Evolutionary conservation across 2,329 filamentous ascomycete genomes (phyloP).

Genomic region (Cercospora sojina): DNA sequence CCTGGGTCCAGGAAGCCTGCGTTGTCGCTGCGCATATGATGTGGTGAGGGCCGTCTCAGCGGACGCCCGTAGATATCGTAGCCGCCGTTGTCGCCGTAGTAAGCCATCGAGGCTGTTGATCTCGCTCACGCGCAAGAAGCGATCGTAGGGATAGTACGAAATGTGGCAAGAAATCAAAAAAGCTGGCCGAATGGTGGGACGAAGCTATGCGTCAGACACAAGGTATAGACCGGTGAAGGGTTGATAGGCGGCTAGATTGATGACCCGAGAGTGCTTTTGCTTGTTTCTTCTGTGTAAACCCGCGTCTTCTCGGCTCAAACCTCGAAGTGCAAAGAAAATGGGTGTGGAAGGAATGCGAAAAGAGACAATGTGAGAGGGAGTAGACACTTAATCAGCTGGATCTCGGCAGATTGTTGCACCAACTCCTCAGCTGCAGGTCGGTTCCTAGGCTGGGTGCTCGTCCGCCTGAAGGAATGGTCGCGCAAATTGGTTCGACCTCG

Average conservation of each 20-base stretch:
- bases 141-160: background rate
- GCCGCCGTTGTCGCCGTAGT: constrained; percentile 30
- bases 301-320: background rate
- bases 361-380: background rate
- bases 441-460: constrained; percentile 1
- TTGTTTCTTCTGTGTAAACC: background rate
- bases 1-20: constrained; percentile 31
- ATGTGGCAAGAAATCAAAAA: background rate
- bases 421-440: constrained; percentile 14
- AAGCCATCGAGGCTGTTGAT: constrained; percentile 11
- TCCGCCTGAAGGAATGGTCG: background rate
- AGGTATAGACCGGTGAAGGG: constrained; percentile 17
- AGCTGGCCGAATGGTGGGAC: background rate
- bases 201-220: constrained; percentile 6
- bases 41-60: constrained; percentile 23
- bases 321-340: background rate
- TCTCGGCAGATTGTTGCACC: constrained; percentile 10
- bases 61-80: constrained; percentile 25
- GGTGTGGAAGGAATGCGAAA: background rate
- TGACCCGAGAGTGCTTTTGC: background rate
- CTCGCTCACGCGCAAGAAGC: background rate
- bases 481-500: background rate
- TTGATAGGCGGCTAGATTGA: constrained; percentile 2
- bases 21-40: constrained; percentile 26
- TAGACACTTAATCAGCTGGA: constrained; percentile 12